Evolutionary conservation across 129 eudicot species (phyloP).

Genomic region (Smallanthus sonchifolius): DNA sequence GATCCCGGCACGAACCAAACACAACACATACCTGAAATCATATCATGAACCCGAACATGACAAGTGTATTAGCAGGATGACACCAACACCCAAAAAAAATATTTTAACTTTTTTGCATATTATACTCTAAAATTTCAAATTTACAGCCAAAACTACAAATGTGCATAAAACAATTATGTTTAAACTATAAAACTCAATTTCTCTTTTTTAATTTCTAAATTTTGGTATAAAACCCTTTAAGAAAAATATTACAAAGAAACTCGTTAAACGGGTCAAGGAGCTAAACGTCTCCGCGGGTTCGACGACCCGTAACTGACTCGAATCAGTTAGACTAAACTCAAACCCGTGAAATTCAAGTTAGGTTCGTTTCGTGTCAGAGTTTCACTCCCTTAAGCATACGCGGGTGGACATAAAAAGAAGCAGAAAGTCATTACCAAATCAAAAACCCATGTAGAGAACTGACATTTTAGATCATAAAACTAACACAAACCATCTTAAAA

Average conservation of each 20-base stretch:
- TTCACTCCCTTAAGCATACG: not conserved
- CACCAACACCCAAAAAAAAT: not conserved
- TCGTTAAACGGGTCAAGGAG: not conserved
- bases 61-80: not conserved
- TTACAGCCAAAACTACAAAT: not conserved
- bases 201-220: not conserved
- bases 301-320: not conserved
- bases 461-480: conserved; percentile 10
- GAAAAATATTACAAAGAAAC: not conserved
- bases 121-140: not conserved
- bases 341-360: not conserved
- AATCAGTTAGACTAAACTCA: not conserved
- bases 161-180: not conserved
- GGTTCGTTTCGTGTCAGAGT: not conserved
- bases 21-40: no score
- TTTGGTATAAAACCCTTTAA: not conserved
- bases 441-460: conserved; percentile 20
- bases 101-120: not conserved
- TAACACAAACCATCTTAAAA: not conserved
- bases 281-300: not conserved
- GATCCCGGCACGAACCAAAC: not conserved
- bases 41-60: not conserved
- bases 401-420: not conserved
- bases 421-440: not conserved
- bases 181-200: not conserved